phyloP scores from a whole-genome alignment of 371 early-diverging fungal species.

The Chytridium lagenaria region DNA sequence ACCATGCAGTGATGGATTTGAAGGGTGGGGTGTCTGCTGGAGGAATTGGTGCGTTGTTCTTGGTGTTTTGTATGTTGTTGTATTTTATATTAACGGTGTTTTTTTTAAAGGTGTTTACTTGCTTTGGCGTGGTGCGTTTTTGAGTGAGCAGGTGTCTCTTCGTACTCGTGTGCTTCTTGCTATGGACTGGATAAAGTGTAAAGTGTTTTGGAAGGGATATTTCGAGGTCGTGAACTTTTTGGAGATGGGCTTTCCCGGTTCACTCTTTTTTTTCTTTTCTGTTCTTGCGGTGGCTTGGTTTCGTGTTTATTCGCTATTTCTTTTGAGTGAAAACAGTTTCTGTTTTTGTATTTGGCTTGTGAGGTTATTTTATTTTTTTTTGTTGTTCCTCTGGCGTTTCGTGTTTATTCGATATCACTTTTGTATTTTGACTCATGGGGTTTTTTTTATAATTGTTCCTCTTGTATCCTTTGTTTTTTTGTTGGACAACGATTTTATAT shows the following conservation, averaged over 20 bases:
- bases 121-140: conserved; percentile 46
- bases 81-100: not conserved
- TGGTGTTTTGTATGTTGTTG: not conserved
- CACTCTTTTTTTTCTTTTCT: conserved; percentile 12
- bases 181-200: conserved; percentile 46
- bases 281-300: not conserved
- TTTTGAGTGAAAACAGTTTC: no score
- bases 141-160: conserved; percentile 44
- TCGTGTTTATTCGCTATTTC: not conserved
- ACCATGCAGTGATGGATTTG: conserved; percentile 37
- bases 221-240: conserved; percentile 18
- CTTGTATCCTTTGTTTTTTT: no score
- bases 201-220: conserved; percentile 33
- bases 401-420: no score
- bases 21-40: conserved; percentile 27
- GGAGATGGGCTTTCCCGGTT: no score
- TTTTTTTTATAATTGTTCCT: no score
- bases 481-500: no score
- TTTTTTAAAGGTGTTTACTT: conserved; percentile 24
- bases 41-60: conserved; percentile 2
- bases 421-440: no score
- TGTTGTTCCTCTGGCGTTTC: no score
- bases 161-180: conserved; percentile 44
- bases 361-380: no score
- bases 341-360: no score